Conservation (phyloP, 2,329 filamentous ascomycete genomes). For the Madurella fahalii region DNA sequence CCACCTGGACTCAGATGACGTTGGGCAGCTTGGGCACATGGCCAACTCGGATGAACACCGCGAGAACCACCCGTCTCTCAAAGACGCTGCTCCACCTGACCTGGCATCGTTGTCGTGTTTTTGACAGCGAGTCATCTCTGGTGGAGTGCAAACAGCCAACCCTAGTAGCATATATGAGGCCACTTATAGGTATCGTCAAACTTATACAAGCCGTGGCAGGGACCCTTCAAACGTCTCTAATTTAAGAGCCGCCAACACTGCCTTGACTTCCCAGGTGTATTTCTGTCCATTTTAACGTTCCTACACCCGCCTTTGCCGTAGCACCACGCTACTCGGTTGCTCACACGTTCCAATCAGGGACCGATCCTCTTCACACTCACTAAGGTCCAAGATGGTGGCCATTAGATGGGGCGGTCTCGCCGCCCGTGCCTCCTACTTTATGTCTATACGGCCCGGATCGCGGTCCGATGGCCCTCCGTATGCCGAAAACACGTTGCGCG, state of each 20-base stretch:
- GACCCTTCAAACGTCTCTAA: not conserved
- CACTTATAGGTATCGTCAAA: not conserved
- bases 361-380: not conserved
- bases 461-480: conserved; percentile 28
- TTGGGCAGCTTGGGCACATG: not conserved
- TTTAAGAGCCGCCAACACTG: not conserved
- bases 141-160: not conserved
- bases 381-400: conserved; percentile 22
- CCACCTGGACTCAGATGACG: not conserved
- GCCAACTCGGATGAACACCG: too few relatives aligned
- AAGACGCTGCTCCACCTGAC: too few relatives aligned
- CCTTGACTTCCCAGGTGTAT: not conserved
- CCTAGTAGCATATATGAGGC: not conserved
- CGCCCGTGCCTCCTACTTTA: conserved; percentile 22
- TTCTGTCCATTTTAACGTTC: not conserved
- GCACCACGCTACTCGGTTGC: not conserved
- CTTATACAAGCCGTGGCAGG: not conserved
- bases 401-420: conserved; percentile 23
- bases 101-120: too few relatives aligned
- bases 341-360: not conserved
- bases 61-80: too few relatives aligned
- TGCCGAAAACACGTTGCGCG: conserved; percentile 30
- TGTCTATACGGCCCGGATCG: conserved; percentile 10
- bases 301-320: not conserved
- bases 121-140: too few relatives aligned